Base-by-base conservation (phyloP, 257 asterid species). In the Anisodus acutangulus region DNA sequence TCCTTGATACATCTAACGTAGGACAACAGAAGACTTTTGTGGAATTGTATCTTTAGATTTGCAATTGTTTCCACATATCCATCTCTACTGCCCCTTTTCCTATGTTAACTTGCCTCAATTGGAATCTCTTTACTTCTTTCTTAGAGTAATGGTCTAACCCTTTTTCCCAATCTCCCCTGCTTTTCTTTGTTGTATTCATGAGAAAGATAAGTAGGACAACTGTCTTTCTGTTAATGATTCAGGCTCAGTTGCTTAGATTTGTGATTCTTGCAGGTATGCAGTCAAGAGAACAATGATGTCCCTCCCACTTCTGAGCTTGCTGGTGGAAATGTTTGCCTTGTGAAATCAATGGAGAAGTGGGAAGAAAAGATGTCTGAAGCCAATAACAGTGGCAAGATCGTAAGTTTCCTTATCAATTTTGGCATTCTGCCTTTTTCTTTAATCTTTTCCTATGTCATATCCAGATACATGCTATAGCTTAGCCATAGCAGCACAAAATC, bases 291-390 rank as follows among this genome's bases (percentile, higher is more conserved):
- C n/a, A 43, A 83, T 19, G 90, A 86, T 13, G 54, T 78, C 82
- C 63, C 35, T 53, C 67, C 72, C 70, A 70, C 82, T 66, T 39
- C 74, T 41, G 92, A 85, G 64, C 86, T 91, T 13, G 90, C 67
- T 11, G 85, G 92, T 69, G 90, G 90, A 69, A 89, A 88, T 62
- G 92, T 92, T 82, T 90, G 79, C 79, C 91, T 92, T 37, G 79
- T 92, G 82, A 91, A 89, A 47, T 87, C 92, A 43, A 86, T 86
- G 88, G 88, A 90, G 82, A 78, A 80, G 81, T 91, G 94, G 97
- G 94, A 92, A 43, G 85, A 88, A 82, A 90, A 88, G 91, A 88
- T 88, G 47, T 88, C 92, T 26, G 90, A 90, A 86, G 93, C 93
- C 39, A 87, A 88, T 59, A 82, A 79, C 71, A 88, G 85, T 11